Base-by-base conservation (phyloP, 345 rosid genomes). In the Tarenaya hassleriana region DNA sequence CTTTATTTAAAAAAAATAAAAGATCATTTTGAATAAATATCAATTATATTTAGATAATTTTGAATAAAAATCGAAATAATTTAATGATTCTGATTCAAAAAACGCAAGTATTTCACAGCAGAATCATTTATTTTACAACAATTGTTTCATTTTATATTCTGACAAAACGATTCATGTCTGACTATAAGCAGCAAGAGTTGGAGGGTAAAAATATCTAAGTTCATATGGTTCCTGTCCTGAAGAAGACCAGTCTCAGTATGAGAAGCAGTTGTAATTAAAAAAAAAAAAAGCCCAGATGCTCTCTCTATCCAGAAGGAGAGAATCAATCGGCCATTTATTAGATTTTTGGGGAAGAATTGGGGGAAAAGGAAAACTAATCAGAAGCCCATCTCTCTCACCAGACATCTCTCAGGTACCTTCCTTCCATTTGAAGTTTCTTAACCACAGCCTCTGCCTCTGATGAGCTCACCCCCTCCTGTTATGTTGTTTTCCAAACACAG, bases 391-490 rank as follows among this genome's bases (percentile, higher is more conserved):
- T 33, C 7, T 11, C 34, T 82, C 76, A 85, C 94, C 94, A 82
- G 40, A 85, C 83, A 34, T 85, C 94, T 62, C 94, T 82, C 2
- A 85, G 82, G 62, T 85, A 85, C 21, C 86, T 68, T 50, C 94
- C 88, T 14, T 60, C 78, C 54, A 59, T 82, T 61, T 85, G 94
- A 55, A 85, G 84, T 65, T 71, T 75, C 73, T 85, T 85, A 47
- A 85, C 86, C 27, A 64, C 55, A 61, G 82, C 69, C 61, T 85
- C 94, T 6, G 86, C 84, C 63, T 68, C 74, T 4, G 89, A 75
- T 1, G 72, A 68, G 50, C 73, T 79, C 17, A 67, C 62, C 5
- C 67, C 61, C 52, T 80, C 94, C 94, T 82, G 83, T 15, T 64
- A 38, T 52, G 33, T 48, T 34, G 32, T 21, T n/a, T n/a, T n/a